Percentiles rank a stretch among this genome's conserved stretches.
Conservation (phyloP, 202 grass and related monocot genomes). For the Setaria italica region DNA sequence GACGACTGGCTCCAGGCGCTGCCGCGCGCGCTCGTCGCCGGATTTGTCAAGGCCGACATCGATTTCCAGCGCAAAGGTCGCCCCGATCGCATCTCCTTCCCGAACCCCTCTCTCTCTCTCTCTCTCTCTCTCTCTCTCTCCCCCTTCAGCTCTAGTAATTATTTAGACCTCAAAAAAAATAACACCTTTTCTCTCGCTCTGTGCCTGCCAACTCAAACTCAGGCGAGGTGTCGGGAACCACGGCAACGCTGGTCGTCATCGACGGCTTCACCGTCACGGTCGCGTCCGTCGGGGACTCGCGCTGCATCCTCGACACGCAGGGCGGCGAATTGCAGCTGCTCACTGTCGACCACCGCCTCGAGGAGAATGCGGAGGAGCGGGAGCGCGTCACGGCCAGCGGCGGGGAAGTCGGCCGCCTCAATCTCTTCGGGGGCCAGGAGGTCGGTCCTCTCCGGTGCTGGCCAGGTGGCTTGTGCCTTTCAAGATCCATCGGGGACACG, state of each 20-base stretch:
- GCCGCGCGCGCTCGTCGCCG: constrained; percentile 83
- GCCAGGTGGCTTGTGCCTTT: constrained; percentile 97
- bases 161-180: too few relatives aligned
- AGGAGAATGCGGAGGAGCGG: constrained; percentile 89
- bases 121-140: too few relatives aligned
- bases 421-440: constrained; percentile 87
- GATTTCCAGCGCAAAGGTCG: constrained; percentile 82
- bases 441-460: constrained; percentile 96
- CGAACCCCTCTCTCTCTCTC: too few relatives aligned
- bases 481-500: constrained; percentile 95
- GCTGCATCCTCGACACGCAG: constrained; percentile 90
- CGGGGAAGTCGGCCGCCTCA: constrained; percentile 85
- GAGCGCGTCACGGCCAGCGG: constrained; percentile 91
- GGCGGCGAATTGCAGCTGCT: constrained; percentile 72
- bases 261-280: constrained; percentile 87
- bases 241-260: constrained; percentile 78
- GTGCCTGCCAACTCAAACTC: too few relatives aligned
- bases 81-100: too few relatives aligned
- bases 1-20: constrained; percentile 91
- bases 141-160: too few relatives aligned
- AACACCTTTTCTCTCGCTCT: too few relatives aligned
- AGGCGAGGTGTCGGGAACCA: constrained; percentile 92
- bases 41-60: constrained; percentile 95
- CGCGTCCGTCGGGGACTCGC: constrained; percentile 87
- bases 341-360: constrained; percentile 88